Conservation (phyloP, 2,329 filamentous ascomycete genomes). For the Pseudocercospora musae region DNA sequence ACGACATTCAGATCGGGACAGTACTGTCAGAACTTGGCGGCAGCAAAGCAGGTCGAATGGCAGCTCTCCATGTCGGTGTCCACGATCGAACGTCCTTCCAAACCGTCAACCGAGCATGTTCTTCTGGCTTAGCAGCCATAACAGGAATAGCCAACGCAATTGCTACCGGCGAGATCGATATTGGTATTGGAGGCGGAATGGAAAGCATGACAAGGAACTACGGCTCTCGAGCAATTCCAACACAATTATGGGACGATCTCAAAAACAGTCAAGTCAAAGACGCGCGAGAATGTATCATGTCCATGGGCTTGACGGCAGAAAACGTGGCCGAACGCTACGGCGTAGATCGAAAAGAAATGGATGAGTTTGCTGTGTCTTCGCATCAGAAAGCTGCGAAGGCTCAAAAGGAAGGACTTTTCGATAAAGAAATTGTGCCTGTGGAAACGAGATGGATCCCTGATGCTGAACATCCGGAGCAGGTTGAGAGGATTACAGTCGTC, state of each 20-base stretch:
- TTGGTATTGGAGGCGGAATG: slow-evolving; percentile 83
- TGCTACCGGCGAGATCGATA: slow-evolving; percentile 66
- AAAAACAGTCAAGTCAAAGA: slow-evolving; percentile 63
- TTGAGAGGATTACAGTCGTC: slow-evolving; percentile 63
- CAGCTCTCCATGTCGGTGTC: slow-evolving; percentile 78
- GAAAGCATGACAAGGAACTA: slow-evolving; percentile 97
- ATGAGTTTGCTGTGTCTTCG: slow-evolving; percentile 72
- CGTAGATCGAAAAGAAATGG: slow-evolving; percentile 72
- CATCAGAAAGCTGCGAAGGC: slow-evolving; percentile 72
- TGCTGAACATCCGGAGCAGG: slow-evolving; percentile 50
- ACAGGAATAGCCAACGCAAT: slow-evolving; percentile 72
- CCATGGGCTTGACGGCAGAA: slow-evolving; percentile 87
- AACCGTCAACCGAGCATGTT: slow-evolving; percentile 86
- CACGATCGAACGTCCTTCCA: slow-evolving; percentile 70
- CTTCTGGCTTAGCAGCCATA: slow-evolving; percentile 73
- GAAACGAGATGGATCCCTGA: slow-evolving; percentile 65
- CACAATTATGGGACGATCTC: slow-evolving; percentile 72
- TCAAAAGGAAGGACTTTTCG: slow-evolving; percentile 66
- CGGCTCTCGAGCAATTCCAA: slow-evolving; percentile 77
- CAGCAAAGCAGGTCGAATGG: slow-evolving; percentile 87
- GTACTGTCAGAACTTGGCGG: slow-evolving; percentile 90
- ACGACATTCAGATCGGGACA: slow-evolving; percentile 83
- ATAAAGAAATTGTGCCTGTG: slow-evolving; percentile 76
- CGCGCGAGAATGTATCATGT: slow-evolving; percentile 84
- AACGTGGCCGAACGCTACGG: slow-evolving; percentile 79